Percentiles rank a stretch among this genome's conserved stretches.
These are phyloP conservation scores for Eutrema heterophyllum DNA, from an alignment of 345 rosid species.

Conservation along the genomic window DNA sequence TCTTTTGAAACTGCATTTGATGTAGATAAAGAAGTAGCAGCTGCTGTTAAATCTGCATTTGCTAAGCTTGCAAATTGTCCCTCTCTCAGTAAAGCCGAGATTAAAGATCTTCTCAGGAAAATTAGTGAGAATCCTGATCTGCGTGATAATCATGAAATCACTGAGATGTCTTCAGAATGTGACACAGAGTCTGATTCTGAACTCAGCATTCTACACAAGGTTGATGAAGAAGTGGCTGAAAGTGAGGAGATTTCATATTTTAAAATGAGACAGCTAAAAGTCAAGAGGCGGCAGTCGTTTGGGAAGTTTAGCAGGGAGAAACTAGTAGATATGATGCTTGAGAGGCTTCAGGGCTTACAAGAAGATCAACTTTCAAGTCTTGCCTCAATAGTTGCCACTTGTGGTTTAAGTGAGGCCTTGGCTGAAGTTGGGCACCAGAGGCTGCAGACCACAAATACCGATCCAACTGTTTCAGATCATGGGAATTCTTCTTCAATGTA, in stretches of 20 bases:
- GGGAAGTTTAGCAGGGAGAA: constrained; percentile 49
- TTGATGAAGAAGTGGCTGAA: constrained; percentile 33
- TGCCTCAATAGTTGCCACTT: constrained; percentile 87
- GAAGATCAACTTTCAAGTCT: constrained; percentile 91
- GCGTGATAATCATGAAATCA: constrained; percentile 35
- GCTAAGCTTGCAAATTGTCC: constrained; percentile 53
- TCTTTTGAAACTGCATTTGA: constrained; percentile 91
- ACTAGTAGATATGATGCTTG: constrained; percentile 70
- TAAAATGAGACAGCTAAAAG: constrained; percentile 41
- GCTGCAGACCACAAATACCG: constrained; percentile 25
- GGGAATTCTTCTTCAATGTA: constrained; percentile 41
- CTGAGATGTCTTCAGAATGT: constrained; percentile 50
- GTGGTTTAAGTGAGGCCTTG: constrained; percentile 87
- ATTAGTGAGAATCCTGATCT: constrained; percentile 70
- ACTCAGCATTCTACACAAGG: constrained; percentile 28
- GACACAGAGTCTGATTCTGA: constrained; percentile 63
- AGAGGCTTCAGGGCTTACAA: constrained; percentile 72
- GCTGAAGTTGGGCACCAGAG: constrained; percentile 58
- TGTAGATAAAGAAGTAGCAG: constrained; percentile 91
- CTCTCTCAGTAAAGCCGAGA: constrained; percentile 59
- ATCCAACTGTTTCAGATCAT: constrained; percentile 29
- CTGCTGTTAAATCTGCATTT: constrained; percentile 82
- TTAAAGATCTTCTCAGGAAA: constrained; percentile 61
- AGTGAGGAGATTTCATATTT: constrained; percentile 24
- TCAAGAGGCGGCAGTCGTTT: constrained; percentile 53